phyloP scores from a whole-genome alignment of 2,329 filamentous ascomycete species.

The Neofusicoccum ribis region DNA sequence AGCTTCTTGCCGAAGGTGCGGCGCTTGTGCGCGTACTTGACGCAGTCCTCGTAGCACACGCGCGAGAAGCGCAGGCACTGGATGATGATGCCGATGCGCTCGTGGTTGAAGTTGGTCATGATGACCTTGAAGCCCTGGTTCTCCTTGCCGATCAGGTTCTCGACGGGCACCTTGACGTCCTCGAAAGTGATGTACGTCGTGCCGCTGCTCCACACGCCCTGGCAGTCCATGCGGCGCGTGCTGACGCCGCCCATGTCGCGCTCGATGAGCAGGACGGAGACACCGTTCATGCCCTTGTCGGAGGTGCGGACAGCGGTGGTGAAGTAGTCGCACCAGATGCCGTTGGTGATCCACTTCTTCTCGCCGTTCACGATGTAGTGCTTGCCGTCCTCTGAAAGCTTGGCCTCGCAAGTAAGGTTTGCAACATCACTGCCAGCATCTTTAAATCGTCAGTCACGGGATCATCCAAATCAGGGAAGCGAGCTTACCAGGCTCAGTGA shows the following conservation, averaged over 20 bases:
- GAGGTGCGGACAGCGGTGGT: slow-evolving; percentile 93
- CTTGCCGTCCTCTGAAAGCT: slow-evolving; percentile 92
- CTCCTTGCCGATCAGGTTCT: slow-evolving; percentile 96
- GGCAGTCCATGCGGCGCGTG: slow-evolving; percentile 96
- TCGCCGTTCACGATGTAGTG: slow-evolving; percentile 99
- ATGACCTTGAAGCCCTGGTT: slow-evolving; percentile 91
- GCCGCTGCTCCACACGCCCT: slow-evolving; percentile 92
- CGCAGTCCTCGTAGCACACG: slow-evolving; percentile 93
- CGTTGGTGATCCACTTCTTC: slow-evolving; percentile 99
- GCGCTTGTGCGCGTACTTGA: slow-evolving; percentile 97
- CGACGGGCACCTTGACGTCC: slow-evolving; percentile 98
- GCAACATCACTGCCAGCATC: slow-evolving; percentile 95
- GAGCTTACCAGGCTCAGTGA: slow-evolving; percentile 70
- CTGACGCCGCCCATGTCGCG: slow-evolving; percentile 79
- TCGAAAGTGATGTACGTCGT: slow-evolving; percentile 98
- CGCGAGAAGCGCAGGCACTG: slow-evolving; percentile 93
- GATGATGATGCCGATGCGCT: slow-evolving; percentile 98
- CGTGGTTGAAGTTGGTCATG: slow-evolving; percentile 58
- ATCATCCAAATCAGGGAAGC: slow-evolving; percentile 18
- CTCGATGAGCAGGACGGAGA: slow-evolving; percentile 90
- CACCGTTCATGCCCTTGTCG: slow-evolving; percentile 85
- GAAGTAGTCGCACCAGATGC: slow-evolving; percentile 96
- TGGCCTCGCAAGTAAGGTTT: slow-evolving; percentile 92
- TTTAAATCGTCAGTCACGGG: slow-evolving; percentile 32
- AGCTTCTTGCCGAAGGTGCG: slow-evolving; percentile 95